Percentiles rank a stretch among this genome's conserved stretches.
Conservation (phyloP, 202 grass and related monocot genomes). For the Panicum virgatum region DNA sequence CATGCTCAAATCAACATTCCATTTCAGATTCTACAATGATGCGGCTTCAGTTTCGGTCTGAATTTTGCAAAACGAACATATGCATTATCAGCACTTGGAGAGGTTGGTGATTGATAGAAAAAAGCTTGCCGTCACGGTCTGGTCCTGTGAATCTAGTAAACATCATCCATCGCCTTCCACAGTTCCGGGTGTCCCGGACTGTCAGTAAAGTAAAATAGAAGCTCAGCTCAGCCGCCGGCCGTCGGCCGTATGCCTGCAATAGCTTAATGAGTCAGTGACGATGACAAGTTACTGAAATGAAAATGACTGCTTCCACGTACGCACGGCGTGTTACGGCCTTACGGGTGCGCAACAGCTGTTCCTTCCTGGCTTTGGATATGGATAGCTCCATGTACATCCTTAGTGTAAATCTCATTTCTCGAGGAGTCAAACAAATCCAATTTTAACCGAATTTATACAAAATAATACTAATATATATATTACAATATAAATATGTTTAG, state of each 20-base stretch:
- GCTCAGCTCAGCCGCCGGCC: constrained; percentile 20
- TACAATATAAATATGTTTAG: no score
- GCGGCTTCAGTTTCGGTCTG: background rate
- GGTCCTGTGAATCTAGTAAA: background rate
- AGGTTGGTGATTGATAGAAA: background rate
- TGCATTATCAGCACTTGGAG: background rate
- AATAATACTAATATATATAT: no score
- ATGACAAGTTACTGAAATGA: constrained; percentile 23
- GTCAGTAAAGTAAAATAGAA: background rate
- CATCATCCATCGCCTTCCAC: background rate
- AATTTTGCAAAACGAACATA: background rate
- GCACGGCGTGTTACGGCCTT: background rate
- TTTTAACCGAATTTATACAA: no score
- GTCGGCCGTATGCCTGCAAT: no score
- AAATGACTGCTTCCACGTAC: constrained; percentile 9
- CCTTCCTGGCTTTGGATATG: background rate
- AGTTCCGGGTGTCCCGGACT: background rate
- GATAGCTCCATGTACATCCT: background rate
- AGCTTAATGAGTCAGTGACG: background rate
- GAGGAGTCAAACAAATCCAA: no score
- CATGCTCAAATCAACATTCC: background rate
- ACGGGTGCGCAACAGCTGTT: background rate
- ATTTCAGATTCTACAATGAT: background rate
- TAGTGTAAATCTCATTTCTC: no score
- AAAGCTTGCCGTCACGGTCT: background rate